phyloP scores from a whole-genome alignment of 1,139 yeast genomes.

The Magnusiomyces ingens region DNA sequence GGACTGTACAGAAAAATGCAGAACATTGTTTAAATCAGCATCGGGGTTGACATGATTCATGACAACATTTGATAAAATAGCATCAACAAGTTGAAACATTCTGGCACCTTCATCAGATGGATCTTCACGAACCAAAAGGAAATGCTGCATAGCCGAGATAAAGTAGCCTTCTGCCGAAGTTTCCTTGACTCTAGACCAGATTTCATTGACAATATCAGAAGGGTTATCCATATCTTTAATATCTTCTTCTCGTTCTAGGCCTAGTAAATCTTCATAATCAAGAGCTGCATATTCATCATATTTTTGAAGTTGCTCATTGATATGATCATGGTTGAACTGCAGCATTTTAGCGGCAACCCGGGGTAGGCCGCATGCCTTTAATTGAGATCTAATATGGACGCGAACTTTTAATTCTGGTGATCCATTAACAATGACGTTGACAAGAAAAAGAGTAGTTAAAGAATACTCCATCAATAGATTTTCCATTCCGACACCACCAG shows the following conservation, averaged over 20 bases:
- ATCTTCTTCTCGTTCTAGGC: slow-evolving; percentile 53
- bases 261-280: slow-evolving; percentile 62
- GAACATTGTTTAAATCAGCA: slow-evolving; percentile 62
- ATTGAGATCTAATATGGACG: slow-evolving; percentile 67
- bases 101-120: slow-evolving; percentile 57
- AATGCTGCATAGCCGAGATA: slow-evolving; percentile 74
- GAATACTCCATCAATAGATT: slow-evolving; percentile 74
- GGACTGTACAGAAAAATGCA: slow-evolving; percentile 77
- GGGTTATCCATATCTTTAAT: slow-evolving; percentile 49
- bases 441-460: slow-evolving; percentile 65
- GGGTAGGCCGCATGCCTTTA: slow-evolving; percentile 68
- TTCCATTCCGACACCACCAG: slow-evolving; percentile 57
- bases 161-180: slow-evolving; percentile 65
- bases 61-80: slow-evolving; percentile 73
- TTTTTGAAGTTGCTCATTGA: slow-evolving; percentile 59
- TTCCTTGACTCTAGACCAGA: slow-evolving; percentile 48
- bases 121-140: slow-evolving; percentile 47
- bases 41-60: slow-evolving; percentile 46
- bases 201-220: slow-evolving; percentile 53
- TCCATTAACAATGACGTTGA: slow-evolving; percentile 64
- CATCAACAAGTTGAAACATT: slow-evolving; percentile 74
- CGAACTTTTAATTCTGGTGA: slow-evolving; percentile 60
- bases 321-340: slow-evolving; percentile 53
- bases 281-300: slow-evolving; percentile 60
- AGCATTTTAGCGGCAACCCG: slow-evolving; percentile 57